phyloP scores from a whole-genome alignment of 441 rosid genomes.

The Capsella rubella region DNA sequence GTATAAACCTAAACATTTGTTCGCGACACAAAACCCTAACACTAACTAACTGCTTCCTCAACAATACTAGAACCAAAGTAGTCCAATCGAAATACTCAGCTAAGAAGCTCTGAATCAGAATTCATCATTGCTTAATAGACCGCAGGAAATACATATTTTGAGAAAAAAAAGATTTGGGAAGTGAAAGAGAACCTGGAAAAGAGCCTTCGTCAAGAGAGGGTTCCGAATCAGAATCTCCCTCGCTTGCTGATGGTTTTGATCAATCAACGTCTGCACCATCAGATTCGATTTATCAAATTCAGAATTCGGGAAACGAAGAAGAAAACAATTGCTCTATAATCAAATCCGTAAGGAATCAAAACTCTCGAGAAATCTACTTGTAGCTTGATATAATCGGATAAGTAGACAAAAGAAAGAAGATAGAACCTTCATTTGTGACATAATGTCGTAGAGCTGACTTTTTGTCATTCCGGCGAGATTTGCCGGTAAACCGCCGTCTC shows the following conservation, averaged over 20 bases:
- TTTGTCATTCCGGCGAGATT: slow-evolving; percentile 91
- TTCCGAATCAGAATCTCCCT: slow-evolving; percentile 84
- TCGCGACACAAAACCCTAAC: slow-evolving; percentile 38
- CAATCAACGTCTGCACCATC: slow-evolving; percentile 68
- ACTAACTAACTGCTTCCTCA: not conserved
- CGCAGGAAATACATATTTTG: not conserved
- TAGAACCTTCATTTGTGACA: slow-evolving; percentile 90
- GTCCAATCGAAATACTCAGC: slow-evolving; percentile 2
- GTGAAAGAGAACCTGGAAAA: slow-evolving; percentile 71
- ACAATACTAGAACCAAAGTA: slow-evolving; percentile 11
- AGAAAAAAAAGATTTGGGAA: not conserved
- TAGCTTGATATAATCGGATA: not conserved
- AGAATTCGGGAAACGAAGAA: not conserved
- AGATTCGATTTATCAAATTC: slow-evolving; percentile 7
- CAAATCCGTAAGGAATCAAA: slow-evolving; percentile 9
- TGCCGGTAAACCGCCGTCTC: slow-evolving; percentile 73
- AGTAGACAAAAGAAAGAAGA: slow-evolving; percentile 14
- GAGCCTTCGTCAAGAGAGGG: slow-evolving; percentile 88
- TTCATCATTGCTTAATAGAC: not conserved
- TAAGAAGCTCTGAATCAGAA: slow-evolving; percentile 10
- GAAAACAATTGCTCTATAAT: not conserved
- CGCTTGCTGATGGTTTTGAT: slow-evolving; percentile 91
- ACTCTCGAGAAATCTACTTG: not conserved
- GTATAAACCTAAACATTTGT: slow-evolving; percentile 16
- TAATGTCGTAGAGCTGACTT: slow-evolving; percentile 88